A percentile compares a stretch with the other conserved stretches of the same genome.
These are phyloP conservation scores for Yarrowia deformans DNA, from an alignment of 805 yeast species.

Conservation along the genomic window DNA sequence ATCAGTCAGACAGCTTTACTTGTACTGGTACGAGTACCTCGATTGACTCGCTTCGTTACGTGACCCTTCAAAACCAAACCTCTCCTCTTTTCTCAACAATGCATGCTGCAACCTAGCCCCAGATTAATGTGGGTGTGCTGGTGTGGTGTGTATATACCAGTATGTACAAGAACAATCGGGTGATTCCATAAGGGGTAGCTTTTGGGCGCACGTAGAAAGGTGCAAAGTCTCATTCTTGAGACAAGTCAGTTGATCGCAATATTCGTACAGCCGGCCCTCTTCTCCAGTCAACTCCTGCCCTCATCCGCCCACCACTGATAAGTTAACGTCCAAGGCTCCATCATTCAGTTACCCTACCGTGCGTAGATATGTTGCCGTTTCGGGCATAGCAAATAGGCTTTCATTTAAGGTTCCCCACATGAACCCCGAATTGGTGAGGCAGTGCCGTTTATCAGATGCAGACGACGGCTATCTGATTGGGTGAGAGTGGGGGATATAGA, in stretches of 20 bases:
- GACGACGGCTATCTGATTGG: background rate
- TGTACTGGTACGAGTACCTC: no score
- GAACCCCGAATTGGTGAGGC: conserved; percentile 25
- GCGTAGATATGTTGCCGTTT: conserved; percentile 5
- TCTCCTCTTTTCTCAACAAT: background rate
- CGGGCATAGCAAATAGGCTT: conserved; percentile 2
- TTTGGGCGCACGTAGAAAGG: background rate
- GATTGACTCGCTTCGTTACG: background rate
- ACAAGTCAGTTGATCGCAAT: background rate
- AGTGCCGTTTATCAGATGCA: conserved; percentile 30
- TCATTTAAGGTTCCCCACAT: conserved; percentile 31
- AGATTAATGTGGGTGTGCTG: background rate
- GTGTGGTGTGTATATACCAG: background rate
- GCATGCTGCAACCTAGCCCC: conserved; percentile 34
- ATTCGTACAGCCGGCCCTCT: no score
- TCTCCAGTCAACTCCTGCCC: no score
- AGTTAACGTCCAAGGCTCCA: background rate
- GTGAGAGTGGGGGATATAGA: background rate
- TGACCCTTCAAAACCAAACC: background rate
- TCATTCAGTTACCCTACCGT: conserved; percentile 15
- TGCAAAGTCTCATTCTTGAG: background rate
- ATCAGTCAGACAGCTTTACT: no score
- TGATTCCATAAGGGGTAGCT: background rate
- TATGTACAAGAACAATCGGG: background rate
- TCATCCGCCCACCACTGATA: background rate